Evolutionary conservation across 78 protist genomes (phyloP).

Genomic region (Cyanophora paradoxa): DNA sequence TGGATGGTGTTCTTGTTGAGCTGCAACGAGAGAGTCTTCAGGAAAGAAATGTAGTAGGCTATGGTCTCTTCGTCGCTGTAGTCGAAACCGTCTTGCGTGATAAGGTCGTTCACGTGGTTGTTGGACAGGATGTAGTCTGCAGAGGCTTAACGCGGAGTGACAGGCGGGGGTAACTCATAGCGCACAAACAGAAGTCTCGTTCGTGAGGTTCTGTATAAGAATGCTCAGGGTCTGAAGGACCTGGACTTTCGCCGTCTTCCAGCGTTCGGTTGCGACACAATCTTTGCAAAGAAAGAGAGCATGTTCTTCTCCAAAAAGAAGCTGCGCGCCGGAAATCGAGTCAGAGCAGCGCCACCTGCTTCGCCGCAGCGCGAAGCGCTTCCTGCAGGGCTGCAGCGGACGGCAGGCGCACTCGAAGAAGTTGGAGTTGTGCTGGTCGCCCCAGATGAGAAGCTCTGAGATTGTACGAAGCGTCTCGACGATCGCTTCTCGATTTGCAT

Average conservation of each 20-base stretch:
- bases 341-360: no score
- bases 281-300: conserved; percentile 18
- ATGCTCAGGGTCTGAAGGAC: conserved; percentile 36
- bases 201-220: conserved; percentile 62
- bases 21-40: conserved; percentile 69
- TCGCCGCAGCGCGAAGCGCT: no score
- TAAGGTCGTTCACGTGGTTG: conserved; percentile 71
- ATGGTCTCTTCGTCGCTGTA: conserved; percentile 71
- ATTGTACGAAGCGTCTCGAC: conserved; percentile 64
- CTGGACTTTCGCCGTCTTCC: conserved; percentile 14
- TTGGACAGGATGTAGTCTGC: conserved; percentile 64
- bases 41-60: conserved; percentile 71
- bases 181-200: conserved; percentile 51
- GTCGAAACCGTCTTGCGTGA: conserved; percentile 62
- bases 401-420: conserved; percentile 60
- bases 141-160: background rate
- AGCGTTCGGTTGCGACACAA: conserved; percentile 39
- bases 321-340: no score
- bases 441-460: conserved; percentile 83
- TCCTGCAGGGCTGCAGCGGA: no score
- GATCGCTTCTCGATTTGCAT: conserved; percentile 32
- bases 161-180: background rate
- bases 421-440: conserved; percentile 67
- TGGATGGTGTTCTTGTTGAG: conserved; percentile 61
- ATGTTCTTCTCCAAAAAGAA: conserved; percentile 58